A percentile compares a stretch with the other conserved stretches of the same genome.
Evolutionary conservation across 2,329 filamentous ascomycete species (phyloP).

Genomic region (Ilyonectria robusta): DNA sequence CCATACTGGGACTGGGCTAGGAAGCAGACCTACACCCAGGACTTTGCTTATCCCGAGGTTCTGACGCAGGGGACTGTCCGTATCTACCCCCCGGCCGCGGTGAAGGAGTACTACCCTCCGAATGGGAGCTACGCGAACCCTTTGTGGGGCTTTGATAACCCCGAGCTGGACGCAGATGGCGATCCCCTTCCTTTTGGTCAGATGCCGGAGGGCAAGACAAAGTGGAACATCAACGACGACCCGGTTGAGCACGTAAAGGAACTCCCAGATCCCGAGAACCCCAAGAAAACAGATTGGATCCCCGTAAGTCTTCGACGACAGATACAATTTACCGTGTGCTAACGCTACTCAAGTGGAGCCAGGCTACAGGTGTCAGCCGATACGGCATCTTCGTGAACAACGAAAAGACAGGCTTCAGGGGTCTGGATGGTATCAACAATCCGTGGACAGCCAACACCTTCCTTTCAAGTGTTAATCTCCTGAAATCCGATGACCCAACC

Average conservation of each 20-base stretch:
- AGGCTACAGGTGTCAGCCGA: slow-evolving; percentile 19
- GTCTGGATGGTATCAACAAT: slow-evolving; percentile 28
- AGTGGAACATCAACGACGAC: slow-evolving; percentile 33
- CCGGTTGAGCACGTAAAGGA: neutral
- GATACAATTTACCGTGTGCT: neutral
- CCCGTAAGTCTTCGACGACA: slow-evolving; percentile 10
- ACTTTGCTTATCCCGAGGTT: slow-evolving; percentile 18
- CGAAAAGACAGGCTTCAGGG: neutral
- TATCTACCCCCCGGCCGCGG: slow-evolving; percentile 20
- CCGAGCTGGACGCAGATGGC: slow-evolving; percentile 19
- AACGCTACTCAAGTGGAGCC: slow-evolving; percentile 8
- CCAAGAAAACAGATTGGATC: neutral
- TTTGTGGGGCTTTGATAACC: slow-evolving; percentile 24
- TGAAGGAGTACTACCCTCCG: neutral
- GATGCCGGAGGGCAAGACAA: slow-evolving; percentile 26
- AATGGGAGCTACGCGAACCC: slow-evolving; percentile 1
- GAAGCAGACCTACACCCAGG: slow-evolving; percentile 28
- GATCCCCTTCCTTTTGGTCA: slow-evolving; percentile 28
- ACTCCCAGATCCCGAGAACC: neutral
- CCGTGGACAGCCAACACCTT: neutral
- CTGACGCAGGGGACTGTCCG: slow-evolving; percentile 4
- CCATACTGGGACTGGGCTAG: slow-evolving; percentile 56
- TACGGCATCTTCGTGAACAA: slow-evolving; percentile 14
- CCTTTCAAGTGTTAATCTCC: neutral
- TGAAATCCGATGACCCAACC: slow-evolving; percentile 3